These are phyloP conservation scores for Mantamonas sphyraenae DNA, from an alignment of 78 protist genomes.

Conservation along the genomic window DNA sequence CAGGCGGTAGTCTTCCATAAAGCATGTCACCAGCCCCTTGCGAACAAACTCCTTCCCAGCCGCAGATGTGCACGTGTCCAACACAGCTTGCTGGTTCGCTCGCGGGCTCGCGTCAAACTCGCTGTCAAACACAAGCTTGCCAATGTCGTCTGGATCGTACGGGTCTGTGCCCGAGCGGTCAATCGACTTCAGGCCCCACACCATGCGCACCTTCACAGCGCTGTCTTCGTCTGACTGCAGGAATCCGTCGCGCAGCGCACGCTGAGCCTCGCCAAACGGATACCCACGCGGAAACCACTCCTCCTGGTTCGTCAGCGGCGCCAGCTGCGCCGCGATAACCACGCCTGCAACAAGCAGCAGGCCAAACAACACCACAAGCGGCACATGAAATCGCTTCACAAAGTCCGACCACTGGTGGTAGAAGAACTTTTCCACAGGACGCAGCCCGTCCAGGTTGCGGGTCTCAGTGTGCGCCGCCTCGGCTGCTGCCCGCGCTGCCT, in stretches of 20 bases:
- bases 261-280: too few relatives aligned
- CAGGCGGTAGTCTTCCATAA: background rate
- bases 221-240: too few relatives aligned
- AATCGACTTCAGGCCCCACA: background rate
- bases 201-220: background rate
- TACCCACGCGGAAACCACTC: background rate
- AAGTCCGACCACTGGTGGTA: background rate
- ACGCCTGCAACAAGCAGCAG: background rate
- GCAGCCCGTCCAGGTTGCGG: too few relatives aligned
- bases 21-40: background rate
- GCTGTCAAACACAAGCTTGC: background rate
- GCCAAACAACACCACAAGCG: background rate
- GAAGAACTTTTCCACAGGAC: background rate
- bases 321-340: background rate
- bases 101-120: background rate
- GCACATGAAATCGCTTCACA: background rate
- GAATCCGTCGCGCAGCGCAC: too few relatives aligned
- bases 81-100: background rate
- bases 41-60: background rate
- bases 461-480: too few relatives aligned
- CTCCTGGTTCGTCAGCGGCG: background rate
- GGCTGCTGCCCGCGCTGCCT: too few relatives aligned
- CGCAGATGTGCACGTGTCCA: background rate
- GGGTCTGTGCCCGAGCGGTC: conserved; percentile 2
- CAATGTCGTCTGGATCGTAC: background rate